Conservation (phyloP, 495 filamentous ascomycete genomes). For the Neurospora sp. region DNA sequence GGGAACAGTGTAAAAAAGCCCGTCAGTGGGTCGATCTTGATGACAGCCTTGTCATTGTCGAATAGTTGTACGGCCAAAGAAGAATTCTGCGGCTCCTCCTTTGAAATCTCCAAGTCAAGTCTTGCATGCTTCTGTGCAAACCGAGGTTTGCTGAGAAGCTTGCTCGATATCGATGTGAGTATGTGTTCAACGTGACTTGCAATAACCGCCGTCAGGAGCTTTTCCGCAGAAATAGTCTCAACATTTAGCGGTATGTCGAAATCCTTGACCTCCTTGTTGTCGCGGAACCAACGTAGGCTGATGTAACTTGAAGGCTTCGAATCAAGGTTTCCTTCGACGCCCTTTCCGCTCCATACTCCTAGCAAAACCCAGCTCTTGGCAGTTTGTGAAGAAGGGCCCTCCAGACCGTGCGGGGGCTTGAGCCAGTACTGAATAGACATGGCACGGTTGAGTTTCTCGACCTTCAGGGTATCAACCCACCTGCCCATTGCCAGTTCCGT, state of each 20-base stretch:
- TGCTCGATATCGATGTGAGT: slow-evolving; percentile 48
- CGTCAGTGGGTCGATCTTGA: slow-evolving; percentile 58
- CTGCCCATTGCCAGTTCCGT: slow-evolving; percentile 49
- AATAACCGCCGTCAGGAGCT: slow-evolving; percentile 61
- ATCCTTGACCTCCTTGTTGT: slow-evolving; percentile 61
- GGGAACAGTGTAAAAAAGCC: slow-evolving; percentile 47
- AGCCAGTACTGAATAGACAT: slow-evolving; percentile 88
- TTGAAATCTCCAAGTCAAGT: slow-evolving; percentile 44
- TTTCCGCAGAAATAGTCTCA: slow-evolving; percentile 58
- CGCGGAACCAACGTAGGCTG: slow-evolving; percentile 73
- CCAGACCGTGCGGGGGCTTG: slow-evolving; percentile 30
- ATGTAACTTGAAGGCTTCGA: slow-evolving; percentile 39
- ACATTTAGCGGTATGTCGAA: slow-evolving; percentile 54
- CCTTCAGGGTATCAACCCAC: slow-evolving; percentile 66
- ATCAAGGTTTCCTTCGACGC: slow-evolving; percentile 20
- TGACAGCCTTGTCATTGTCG: slow-evolving; percentile 40
- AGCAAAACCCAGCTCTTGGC: slow-evolving; percentile 84
- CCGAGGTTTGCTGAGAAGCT: slow-evolving; percentile 44
- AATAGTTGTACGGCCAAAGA: slow-evolving; percentile 59
- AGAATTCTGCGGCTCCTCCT: slow-evolving; percentile 54
- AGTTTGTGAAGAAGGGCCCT: slow-evolving; percentile 29
- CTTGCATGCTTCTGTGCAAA: slow-evolving; percentile 46
- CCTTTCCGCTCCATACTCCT: slow-evolving; percentile 59
- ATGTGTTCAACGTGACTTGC: slow-evolving; percentile 61
- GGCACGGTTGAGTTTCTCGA: slow-evolving; percentile 67